Conservation (phyloP, 139 green algal genomes). For the Picochlorum sp. region DNA sequence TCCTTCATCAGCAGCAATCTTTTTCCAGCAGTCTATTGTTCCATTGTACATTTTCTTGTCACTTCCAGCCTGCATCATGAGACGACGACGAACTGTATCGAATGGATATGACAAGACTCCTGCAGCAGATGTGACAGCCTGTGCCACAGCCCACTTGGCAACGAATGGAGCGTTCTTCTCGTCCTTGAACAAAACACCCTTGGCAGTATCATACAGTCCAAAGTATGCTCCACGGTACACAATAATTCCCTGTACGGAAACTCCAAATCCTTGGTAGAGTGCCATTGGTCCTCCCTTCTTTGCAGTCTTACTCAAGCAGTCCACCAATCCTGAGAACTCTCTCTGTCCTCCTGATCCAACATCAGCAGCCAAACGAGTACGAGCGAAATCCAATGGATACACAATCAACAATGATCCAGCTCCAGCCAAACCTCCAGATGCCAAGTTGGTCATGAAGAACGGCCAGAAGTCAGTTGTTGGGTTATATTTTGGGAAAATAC, state of each 20-base stretch:
- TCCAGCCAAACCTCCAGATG: slow-evolving; percentile 83
- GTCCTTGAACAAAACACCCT: slow-evolving; percentile 76
- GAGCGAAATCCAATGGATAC: slow-evolving; percentile 98
- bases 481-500: slow-evolving; percentile 89
- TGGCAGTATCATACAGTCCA: slow-evolving; percentile 96
- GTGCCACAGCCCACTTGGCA: slow-evolving; percentile 77
- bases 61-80: slow-evolving; percentile 97
- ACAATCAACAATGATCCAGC: slow-evolving; percentile 92
- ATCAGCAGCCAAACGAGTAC: slow-evolving; percentile 96
- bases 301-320: slow-evolving; percentile 83
- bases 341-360: slow-evolving; percentile 43
- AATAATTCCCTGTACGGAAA: slow-evolving; percentile 96
- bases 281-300: slow-evolving; percentile 39
- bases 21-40: slow-evolving; percentile 86
- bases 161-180: slow-evolving; percentile 39
- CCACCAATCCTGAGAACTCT: slow-evolving; percentile 85
- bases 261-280: slow-evolving; percentile 87
- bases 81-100: slow-evolving; percentile 93
- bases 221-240: slow-evolving; percentile 99
- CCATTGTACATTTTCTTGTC: slow-evolving; percentile 77
- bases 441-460: slow-evolving; percentile 97
- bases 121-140: slow-evolving; percentile 68
- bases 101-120: slow-evolving; percentile 95
- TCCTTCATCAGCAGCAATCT: slow-evolving; percentile 90
- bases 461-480: slow-evolving; percentile 85